A percentile compares a stretch with the other conserved stretches of the same genome.
Conservation (phyloP, 495 filamentous ascomycete genomes). For the Parmelia sp. region DNA sequence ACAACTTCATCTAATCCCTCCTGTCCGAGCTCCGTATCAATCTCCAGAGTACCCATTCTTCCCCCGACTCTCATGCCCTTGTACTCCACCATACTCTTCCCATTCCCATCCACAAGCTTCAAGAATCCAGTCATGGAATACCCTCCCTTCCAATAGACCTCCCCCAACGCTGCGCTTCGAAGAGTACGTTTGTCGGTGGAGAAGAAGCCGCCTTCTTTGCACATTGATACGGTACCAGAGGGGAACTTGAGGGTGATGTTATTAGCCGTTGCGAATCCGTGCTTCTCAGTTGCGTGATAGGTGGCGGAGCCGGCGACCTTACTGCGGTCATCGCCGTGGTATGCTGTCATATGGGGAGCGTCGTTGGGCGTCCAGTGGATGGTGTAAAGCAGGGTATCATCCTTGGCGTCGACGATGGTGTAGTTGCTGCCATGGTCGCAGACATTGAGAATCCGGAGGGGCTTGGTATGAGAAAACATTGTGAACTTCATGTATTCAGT, state of each 20-base stretch:
- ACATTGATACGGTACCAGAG: background rate
- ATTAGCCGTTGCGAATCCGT: background rate
- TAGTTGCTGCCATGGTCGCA: conserved; percentile 1
- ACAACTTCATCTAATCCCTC: background rate
- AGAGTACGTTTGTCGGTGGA: conserved; percentile 3
- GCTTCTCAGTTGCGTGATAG: background rate
- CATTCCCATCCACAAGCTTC: background rate
- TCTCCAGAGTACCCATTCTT: background rate
- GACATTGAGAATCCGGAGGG: conserved; percentile 1
- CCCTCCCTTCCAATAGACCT: background rate
- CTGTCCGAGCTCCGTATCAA: background rate
- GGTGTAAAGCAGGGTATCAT: conserved; percentile 1
- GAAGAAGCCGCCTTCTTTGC: conserved; percentile 3
- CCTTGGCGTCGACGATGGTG: background rate
- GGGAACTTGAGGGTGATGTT: background rate
- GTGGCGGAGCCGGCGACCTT: background rate
- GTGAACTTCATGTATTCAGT: background rate
- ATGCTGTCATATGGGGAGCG: background rate
- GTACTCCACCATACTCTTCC: conserved; percentile 1
- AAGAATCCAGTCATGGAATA: background rate
- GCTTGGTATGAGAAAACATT: background rate
- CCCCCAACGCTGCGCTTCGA: background rate
- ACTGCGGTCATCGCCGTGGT: background rate
- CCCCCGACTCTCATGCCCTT: background rate
- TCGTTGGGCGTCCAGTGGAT: background rate